phyloP scores from a whole-genome alignment of 768 basidiomycete species.

The Favolaschia claudopus region DNA sequence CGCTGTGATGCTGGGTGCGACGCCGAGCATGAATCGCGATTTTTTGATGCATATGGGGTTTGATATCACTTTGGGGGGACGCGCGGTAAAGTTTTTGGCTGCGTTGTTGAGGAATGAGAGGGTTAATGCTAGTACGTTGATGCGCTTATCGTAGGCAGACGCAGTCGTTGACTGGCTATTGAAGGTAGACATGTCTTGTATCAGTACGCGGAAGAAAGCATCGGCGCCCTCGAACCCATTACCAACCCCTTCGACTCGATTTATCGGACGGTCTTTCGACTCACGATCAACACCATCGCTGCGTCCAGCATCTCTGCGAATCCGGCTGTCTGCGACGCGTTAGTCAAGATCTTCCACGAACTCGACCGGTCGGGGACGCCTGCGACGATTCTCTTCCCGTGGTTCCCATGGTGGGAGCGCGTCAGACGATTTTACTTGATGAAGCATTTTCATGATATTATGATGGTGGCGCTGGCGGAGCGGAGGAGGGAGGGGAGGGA shows the following conservation, averaged over 20 bases:
- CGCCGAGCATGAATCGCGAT: conserved; percentile 2
- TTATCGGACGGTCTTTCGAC: not conserved
- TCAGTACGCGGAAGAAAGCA: not conserved
- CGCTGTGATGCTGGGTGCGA: conserved; percentile 2
- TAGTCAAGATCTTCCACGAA: not conserved
- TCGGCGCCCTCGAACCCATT: not conserved
- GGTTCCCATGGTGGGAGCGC: not conserved
- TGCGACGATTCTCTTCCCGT: not conserved
- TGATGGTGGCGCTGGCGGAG: not conserved
- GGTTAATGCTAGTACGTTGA: not conserved
- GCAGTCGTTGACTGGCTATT: too few species aligned
- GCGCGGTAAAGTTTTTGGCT: conserved; percentile 4
- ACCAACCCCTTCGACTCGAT: conserved; percentile 3
- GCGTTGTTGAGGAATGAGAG: conserved; percentile 5
- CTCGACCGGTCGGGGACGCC: not conserved
- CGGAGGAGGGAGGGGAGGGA: not conserved
- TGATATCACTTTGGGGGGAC: conserved; percentile 7
- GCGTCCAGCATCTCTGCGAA: not conserved
- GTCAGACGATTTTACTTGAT: conserved; percentile 3
- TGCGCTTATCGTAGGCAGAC: too few species aligned
- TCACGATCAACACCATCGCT: conserved; percentile 4
- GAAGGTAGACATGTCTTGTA: conserved; percentile 4
- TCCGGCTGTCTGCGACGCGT: not conserved
- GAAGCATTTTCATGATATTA: conserved; percentile 6
- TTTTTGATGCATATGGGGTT: not conserved